A percentile compares a stretch with the other conserved stretches of the same genome.
Conservation (phyloP, 164 flowering plant genomes). For the Magnolia officinalis region DNA sequence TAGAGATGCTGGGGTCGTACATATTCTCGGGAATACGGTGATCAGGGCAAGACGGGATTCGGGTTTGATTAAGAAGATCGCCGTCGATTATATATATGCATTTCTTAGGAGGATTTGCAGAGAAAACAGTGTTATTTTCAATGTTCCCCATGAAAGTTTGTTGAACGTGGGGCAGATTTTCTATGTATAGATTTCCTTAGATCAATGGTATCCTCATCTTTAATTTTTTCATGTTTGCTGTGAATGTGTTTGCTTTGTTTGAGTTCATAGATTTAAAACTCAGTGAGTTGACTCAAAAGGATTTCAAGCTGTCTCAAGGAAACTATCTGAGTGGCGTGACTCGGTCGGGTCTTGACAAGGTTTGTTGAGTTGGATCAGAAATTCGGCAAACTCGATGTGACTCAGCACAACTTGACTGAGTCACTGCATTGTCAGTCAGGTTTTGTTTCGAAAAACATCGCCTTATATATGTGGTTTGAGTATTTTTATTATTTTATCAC, state of each 20-base stretch:
- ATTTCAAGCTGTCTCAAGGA: too few species aligned
- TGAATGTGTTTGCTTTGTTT: not conserved
- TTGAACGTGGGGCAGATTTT: conserved; percentile 83
- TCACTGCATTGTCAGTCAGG: too few species aligned
- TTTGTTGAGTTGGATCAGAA: too few species aligned
- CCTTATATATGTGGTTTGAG: too few species aligned
- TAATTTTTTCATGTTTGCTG: not conserved
- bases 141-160: conserved; percentile 84
- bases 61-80: conserved; percentile 58
- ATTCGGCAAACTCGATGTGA: too few species aligned
- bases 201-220: conserved; percentile 4
- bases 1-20: conserved; percentile 93
- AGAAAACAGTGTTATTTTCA: conserved; percentile 76
- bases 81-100: conserved; percentile 83
- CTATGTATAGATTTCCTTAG: conserved; percentile 44
- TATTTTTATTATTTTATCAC: too few species aligned
- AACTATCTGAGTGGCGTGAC: too few species aligned
- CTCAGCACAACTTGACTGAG: too few species aligned
- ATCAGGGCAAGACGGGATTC: conserved; percentile 78
- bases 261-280: too few species aligned
- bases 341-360: too few species aligned
- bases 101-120: conserved; percentile 91
- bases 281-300: too few species aligned
- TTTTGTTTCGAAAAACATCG: too few species aligned
- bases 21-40: conserved; percentile 83